Base-by-base conservation (phyloP, 1,139 yeast genomes). In the Pichia sp. region DNA sequence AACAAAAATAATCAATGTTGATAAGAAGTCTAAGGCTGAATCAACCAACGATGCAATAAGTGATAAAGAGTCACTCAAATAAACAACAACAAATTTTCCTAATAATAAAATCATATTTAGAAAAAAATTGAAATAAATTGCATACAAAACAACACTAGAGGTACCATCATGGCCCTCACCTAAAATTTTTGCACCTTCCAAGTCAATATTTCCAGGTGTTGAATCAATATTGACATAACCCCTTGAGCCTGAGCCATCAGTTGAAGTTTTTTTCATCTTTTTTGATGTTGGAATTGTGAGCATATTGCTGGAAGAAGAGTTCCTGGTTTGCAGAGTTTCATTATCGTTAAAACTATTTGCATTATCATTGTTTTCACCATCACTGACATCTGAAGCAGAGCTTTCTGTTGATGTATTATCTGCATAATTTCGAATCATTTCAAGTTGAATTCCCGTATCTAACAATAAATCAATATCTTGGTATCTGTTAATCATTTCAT, bases 1-100 rank as follows among this genome's bases (percentile, higher is more conserved):
- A 38, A 78, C 63, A 68, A 74, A 85, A 42, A 85, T 85, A 54
- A 85, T 85, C 52, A 83, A 70, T 0, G 94, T 85, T 7, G 92
- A 84, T 49, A 85, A 66, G 49, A 85, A 81, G 61, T 85, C 95
- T 53, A 85, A 72, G 0, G 80, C 70, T 1, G 92, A 83, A 65
- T 85, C 94, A 38, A 85, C 83, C 54, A 85, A 73, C 1, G 94
- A 84, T 0, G 95, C 95, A 44, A 85, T 71, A 45, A 85, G 79
- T 5, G 94, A 83, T 56, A 85, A 75, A 11, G 94, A 85, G 58
- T 71, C 74, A 2, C 92, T 82, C 57, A 80, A 65, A 18, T 79
- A 56, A 0, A 83, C 79, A n/a, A 83, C 89, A 12, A 74, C 67
- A 4, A 74, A 55, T 57, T 85, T 85, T 2, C 88, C 92, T 3